These are phyloP conservation scores for Trichoderma asperellum DNA, from an alignment of 2,329 filamentous ascomycete species.

Conservation along the genomic window DNA sequence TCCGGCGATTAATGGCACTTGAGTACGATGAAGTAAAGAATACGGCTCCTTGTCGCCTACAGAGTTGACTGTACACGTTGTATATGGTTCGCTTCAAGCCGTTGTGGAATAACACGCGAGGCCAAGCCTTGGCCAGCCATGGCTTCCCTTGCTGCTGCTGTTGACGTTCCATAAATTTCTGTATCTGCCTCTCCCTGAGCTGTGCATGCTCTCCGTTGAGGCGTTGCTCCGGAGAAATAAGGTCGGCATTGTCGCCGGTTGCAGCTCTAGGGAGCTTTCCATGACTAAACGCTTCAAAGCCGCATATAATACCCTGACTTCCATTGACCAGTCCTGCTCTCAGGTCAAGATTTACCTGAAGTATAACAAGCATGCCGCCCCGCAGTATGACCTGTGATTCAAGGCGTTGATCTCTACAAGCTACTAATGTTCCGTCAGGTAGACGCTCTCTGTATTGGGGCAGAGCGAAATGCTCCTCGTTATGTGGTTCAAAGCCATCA, in stretches of 20 bases:
- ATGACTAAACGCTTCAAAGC: conserved; percentile 30
- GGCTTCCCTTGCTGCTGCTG: background rate
- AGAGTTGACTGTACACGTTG: conserved; percentile 53
- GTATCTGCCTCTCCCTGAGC: conserved; percentile 2
- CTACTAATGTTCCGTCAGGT: conserved; percentile 29
- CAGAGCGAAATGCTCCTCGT: background rate
- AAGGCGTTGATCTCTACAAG: conserved; percentile 31
- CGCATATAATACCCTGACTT: conserved; percentile 37
- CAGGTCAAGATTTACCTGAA: conserved; percentile 36
- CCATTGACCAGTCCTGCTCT: conserved; percentile 34
- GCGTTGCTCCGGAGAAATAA: background rate
- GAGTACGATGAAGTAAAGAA: conserved; percentile 49
- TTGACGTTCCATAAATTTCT: background rate
- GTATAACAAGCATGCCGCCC: conserved; percentile 33
- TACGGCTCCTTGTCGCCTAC: conserved; percentile 52
- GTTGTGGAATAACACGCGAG: conserved; percentile 55
- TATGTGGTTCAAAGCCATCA: conserved; percentile 1
- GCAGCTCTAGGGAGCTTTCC: background rate
- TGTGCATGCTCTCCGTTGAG: background rate
- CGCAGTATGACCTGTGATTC: conserved; percentile 30
- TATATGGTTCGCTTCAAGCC: conserved; percentile 50
- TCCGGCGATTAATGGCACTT: conserved; percentile 62
- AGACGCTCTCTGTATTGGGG: background rate
- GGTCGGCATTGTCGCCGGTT: background rate
- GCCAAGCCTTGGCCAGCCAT: conserved; percentile 30